Conservation (phyloP, 2,329 filamentous ascomycete genomes). For the Talaromyces sp. region DNA sequence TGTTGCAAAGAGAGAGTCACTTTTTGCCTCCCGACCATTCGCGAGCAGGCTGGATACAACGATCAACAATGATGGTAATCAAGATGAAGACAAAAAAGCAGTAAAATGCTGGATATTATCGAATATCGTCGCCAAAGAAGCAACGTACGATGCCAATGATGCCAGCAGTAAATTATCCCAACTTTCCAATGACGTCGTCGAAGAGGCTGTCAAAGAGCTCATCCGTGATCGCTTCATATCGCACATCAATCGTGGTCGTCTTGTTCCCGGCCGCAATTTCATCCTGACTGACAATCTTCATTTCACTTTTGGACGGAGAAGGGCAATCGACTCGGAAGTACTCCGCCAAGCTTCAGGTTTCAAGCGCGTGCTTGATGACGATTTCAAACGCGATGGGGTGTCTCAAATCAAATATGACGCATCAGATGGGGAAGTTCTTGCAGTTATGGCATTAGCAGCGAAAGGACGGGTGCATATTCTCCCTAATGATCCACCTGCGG, state of each 20-base stretch:
- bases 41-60: conserved; percentile 26
- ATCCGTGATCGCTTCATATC: conserved; percentile 40
- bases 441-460: conserved; percentile 41
- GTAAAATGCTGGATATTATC: conserved; percentile 49
- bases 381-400: conserved; percentile 32
- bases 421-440: conserved; percentile 44
- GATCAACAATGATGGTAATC: conserved; percentile 8
- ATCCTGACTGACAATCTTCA: conserved; percentile 44
- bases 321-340: conserved; percentile 39
- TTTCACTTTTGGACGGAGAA: conserved; percentile 37
- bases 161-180: conserved; percentile 33
- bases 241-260: conserved; percentile 37
- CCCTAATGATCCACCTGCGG: conserved; percentile 39
- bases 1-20: conserved; percentile 31
- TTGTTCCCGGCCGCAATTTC: conserved; percentile 42
- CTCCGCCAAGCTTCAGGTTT: conserved; percentile 40
- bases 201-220: conserved; percentile 40
- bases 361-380: conserved; percentile 43
- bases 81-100: conserved; percentile 29
- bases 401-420: conserved; percentile 35
- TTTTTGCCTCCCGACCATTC: conserved; percentile 11
- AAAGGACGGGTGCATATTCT: conserved; percentile 34
- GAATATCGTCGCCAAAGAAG: conserved; percentile 44
- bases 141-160: conserved; percentile 38
- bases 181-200: conserved; percentile 35